Percentiles rank a stretch among this genome's conserved stretches.
phyloP scores from a whole-genome alignment of 2,329 filamentous ascomycete species.

The Daldinia sp. region DNA sequence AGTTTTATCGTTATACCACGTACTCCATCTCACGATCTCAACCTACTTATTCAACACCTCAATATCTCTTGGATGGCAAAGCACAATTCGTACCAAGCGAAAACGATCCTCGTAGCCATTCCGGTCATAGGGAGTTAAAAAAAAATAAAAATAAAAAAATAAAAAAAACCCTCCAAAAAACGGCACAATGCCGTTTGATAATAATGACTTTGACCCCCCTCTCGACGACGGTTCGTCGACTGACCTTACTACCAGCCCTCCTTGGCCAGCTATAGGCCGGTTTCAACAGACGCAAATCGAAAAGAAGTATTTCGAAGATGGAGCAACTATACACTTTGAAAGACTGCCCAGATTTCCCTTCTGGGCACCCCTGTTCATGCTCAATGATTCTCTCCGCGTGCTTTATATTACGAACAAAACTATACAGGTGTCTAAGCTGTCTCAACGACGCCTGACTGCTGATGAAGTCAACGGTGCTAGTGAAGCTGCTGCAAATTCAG shows the following conservation, averaged over 20 bases:
- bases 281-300: constrained; percentile 40
- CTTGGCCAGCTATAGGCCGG: constrained; percentile 39
- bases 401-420: constrained; percentile 19
- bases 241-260: constrained; percentile 13
- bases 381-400: neutral
- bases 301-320: constrained; percentile 38
- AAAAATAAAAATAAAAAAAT: no score
- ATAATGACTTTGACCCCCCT: neutral
- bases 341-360: constrained; percentile 28
- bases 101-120: no score
- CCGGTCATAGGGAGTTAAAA: no score
- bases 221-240: constrained; percentile 16
- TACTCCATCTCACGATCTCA: neutral
- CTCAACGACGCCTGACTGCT: constrained; percentile 40
- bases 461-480: constrained; percentile 43
- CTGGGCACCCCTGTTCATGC: constrained; percentile 20
- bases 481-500: constrained; percentile 38
- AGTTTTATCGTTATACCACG: neutral
- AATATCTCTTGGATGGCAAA: no score
- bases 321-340: constrained; percentile 44
- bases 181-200: constrained; percentile 21
- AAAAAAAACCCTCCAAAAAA: no score
- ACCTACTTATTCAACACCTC: neutral
- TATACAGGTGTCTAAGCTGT: neutral
- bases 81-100: no score